Evolutionary conservation across 2,329 filamentous ascomycete species (phyloP), one percentile per base, ranked within the genome.

Genomic region (Ophiosphaerella herpotricha): DNA sequence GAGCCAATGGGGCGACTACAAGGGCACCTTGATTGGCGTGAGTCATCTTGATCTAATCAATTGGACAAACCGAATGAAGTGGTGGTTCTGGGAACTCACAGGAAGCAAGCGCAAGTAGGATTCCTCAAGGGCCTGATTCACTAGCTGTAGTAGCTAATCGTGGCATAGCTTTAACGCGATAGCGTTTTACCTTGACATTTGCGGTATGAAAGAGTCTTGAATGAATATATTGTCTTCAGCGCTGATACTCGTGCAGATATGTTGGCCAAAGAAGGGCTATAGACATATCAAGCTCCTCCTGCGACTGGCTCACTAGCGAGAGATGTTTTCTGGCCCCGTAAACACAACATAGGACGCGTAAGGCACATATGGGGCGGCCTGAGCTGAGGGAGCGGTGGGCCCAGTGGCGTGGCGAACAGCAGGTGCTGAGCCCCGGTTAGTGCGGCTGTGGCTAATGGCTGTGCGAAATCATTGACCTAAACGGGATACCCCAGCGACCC

Each of bases 1-100:
- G 52, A 82, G 81, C 59, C 76, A 74, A 52, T 87, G 84, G 84
- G 84, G 84, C 31, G 75, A 77, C 8, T 87, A 87, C 59, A 83
- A 85, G 64, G 84, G 84, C 24, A 87, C 84, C 1, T 63, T 87
- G 43, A 74, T 84, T n/a, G 81, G 81, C 4, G 84, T 86, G 50
- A 85, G 80, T 65, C 84, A 87, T 71, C 67, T 87, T 39, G 84
- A 87, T 58, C 64, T 86, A 54, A 87, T 87, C 68, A 87, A 87
- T 58, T 87, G 84, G 84, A 84, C 82, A 24, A 86, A 85, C 55
- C 74, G 83, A 26, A 60, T 85, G 33, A 80, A 84, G 58, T 84
- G 81, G 80, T 75, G 82, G 49, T 75, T 83, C 41, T 83, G 81
- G 66, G 75, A 80, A 50, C 61, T 86, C 45, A 81, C 79, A 2